Conservation (phyloP, 148 eudicot genomes). For the Talinum fruticosum region DNA sequence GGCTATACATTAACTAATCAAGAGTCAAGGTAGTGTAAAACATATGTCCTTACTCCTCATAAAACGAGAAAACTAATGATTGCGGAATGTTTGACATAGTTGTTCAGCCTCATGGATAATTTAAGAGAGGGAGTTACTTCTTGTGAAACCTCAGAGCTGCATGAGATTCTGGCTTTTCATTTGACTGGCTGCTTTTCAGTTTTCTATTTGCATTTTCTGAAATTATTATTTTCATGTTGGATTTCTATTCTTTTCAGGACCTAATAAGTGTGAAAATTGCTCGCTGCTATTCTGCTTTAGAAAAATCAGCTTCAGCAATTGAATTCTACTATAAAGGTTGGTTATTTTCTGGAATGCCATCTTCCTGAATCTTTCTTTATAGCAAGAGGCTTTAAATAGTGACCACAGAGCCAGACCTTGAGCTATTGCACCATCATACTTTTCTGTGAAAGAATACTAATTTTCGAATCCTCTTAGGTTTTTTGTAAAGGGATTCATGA, state of each 20-base stretch:
- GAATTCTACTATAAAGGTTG: constrained; percentile 76
- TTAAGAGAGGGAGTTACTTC: neutral
- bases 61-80: neutral
- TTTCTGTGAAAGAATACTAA: neutral
- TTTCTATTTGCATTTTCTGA: neutral
- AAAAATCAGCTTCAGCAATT: constrained; percentile 50
- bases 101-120: neutral
- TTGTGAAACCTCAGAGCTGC: neutral
- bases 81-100: too few relatives aligned
- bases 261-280: constrained; percentile 60
- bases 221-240: constrained; percentile 11
- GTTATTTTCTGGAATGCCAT: neutral
- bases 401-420: neutral
- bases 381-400: neutral
- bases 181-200: neutral
- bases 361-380: neutral
- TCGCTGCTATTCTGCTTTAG: constrained; percentile 48
- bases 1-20: neutral
- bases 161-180: constrained; percentile 4
- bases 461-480: neutral
- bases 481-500: neutral
- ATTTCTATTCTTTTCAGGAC: constrained; percentile 42
- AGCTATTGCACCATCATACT: neutral
- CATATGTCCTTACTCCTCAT: neutral
- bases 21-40: neutral